Percentiles rank a stretch among this genome's conserved stretches.
Evolutionary conservation across 208 protist species (phyloP).

Genomic region (Acanthamoeba triangularis): DNA sequence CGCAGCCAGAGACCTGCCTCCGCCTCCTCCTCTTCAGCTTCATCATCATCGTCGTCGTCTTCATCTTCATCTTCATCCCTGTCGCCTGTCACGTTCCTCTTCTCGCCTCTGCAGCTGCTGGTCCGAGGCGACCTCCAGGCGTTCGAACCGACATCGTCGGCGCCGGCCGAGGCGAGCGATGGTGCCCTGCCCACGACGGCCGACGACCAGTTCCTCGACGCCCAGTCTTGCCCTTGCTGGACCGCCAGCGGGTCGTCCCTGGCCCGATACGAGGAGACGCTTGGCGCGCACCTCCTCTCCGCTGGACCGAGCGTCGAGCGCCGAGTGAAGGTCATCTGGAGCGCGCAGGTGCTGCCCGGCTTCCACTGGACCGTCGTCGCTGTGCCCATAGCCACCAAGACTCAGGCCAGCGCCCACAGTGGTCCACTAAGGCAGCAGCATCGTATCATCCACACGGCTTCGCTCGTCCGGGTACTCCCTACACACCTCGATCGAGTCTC

Average conservation of each 20-base stretch:
- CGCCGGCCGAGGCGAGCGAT: neutral
- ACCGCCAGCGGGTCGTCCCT: neutral
- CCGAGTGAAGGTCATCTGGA: neutral
- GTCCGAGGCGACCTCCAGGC: neutral
- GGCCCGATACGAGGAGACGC: neutral
- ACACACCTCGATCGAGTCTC: neutral
- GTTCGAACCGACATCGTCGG: neutral
- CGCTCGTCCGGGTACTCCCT: neutral
- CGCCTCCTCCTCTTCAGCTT: neutral
- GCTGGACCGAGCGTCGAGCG: neutral
- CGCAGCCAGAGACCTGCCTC: neutral
- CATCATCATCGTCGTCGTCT: neutral
- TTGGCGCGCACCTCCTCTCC: neutral
- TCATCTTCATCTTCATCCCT: neutral
- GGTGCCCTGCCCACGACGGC: neutral
- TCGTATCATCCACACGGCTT: neutral
- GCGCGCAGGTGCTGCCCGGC: neutral
- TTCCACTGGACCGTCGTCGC: slow-evolving; percentile 35
- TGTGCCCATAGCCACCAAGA: neutral
- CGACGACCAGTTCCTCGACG: neutral
- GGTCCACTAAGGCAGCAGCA: neutral
- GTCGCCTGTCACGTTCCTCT: neutral
- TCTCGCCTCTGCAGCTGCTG: slow-evolving; percentile 25
- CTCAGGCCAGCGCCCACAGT: neutral
- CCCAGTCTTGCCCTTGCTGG: neutral